Conservation (phyloP, 495 filamentous ascomycete genomes). For the Parathielavia appendiculata region DNA sequence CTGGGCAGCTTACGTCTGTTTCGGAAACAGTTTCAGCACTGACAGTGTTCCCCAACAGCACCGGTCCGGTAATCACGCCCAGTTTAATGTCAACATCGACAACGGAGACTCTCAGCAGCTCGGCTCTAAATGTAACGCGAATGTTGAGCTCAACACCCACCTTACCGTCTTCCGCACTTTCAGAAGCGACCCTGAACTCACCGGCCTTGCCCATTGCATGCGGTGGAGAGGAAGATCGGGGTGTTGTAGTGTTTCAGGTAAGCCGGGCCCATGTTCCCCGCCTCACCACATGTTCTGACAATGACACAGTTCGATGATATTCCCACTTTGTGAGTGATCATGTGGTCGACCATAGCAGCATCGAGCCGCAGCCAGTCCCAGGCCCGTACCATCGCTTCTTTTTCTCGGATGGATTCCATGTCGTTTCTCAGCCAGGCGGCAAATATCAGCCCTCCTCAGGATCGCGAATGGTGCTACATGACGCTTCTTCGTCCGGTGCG, state of each 20-base stretch:
- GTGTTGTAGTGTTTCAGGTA: constrained; percentile 30
- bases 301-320: constrained; percentile 40
- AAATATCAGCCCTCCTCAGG: constrained; percentile 39
- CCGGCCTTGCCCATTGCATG: constrained; percentile 16
- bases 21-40: neutral
- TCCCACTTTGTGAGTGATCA: constrained; percentile 23
- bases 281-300: constrained; percentile 8
- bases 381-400: constrained; percentile 42
- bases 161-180: too few species aligned
- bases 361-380: constrained; percentile 30
- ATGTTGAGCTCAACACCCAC: neutral
- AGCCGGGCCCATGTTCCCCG: neutral
- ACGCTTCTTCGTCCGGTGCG: constrained; percentile 25
- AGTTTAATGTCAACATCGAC: neutral
- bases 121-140: neutral
- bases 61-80: neutral
- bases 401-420: constrained; percentile 37
- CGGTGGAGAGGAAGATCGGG: constrained; percentile 30
- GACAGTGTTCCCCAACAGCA: neutral
- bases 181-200: too few species aligned
- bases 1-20: neutral
- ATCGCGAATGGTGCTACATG: constrained; percentile 35
- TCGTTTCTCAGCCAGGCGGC: constrained; percentile 23
- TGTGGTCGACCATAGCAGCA: constrained; percentile 17
- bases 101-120: neutral